Evolutionary conservation across 2,329 filamentous ascomycete genomes (phyloP).

Genomic region (Penicillium sp.): DNA sequence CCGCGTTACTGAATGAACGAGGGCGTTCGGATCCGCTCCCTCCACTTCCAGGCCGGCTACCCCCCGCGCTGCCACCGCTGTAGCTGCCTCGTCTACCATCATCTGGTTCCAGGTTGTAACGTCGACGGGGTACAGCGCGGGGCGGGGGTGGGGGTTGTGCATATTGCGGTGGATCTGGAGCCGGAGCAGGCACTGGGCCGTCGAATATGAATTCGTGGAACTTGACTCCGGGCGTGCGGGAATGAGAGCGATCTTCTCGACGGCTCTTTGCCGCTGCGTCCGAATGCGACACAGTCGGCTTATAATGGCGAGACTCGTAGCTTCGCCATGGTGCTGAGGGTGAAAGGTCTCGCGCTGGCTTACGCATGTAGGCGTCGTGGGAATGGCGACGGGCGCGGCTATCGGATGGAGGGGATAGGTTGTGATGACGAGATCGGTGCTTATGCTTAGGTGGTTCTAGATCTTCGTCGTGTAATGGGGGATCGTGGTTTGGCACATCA

Average conservation of each 20-base stretch:
- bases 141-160: slow-evolving; percentile 20
- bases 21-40: slow-evolving; percentile 29
- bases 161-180: slow-evolving; percentile 23
- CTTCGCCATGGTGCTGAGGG: slow-evolving; percentile 20
- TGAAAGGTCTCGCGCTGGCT: slow-evolving; percentile 34
- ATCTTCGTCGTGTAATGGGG: slow-evolving; percentile 16
- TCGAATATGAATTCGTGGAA: slow-evolving; percentile 34
- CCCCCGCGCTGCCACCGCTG: slow-evolving; percentile 21
- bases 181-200: slow-evolving; percentile 14
- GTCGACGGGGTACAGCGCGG: slow-evolving; percentile 20
- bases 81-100: slow-evolving; percentile 32
- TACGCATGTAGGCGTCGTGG: slow-evolving; percentile 41
- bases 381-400: slow-evolving; percentile 39
- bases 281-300: slow-evolving; percentile 14
- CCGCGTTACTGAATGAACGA: slow-evolving; percentile 27
- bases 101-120: slow-evolving; percentile 31
- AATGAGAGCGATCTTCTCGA: slow-evolving; percentile 16
- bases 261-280: slow-evolving; percentile 10
- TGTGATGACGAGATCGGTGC: slow-evolving; percentile 23
- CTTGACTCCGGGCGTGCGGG: slow-evolving; percentile 23
- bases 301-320: slow-evolving; percentile 16
- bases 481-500: slow-evolving; percentile 31
- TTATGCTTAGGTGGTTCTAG: slow-evolving; percentile 14
- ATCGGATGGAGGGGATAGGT: slow-evolving; percentile 33
- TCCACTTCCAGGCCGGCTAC: slow-evolving; percentile 27